Evolutionary conservation across 257 asterid species (phyloP).

Genomic region (Solanum clarkiae): DNA sequence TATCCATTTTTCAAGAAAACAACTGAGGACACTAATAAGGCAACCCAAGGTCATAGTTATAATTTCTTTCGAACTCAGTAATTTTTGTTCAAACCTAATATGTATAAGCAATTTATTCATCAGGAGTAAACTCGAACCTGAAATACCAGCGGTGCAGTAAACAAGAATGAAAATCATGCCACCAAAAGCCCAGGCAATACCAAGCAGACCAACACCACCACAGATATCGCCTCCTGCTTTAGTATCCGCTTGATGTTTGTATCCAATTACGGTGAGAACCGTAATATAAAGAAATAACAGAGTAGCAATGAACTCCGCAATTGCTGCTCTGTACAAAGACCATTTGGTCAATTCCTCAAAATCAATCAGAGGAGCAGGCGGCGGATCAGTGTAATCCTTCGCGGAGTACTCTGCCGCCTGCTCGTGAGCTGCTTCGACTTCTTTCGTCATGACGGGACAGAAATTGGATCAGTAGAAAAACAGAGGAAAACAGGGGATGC

Average conservation of each 20-base stretch:
- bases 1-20: not conserved
- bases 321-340: constrained; percentile 64
- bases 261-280: constrained; percentile 57
- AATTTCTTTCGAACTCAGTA: not conserved
- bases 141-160: constrained; percentile 85
- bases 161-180: constrained; percentile 71
- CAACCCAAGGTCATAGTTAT: not conserved
- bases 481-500: not conserved
- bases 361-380: constrained; percentile 53
- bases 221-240: constrained; percentile 29
- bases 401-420: constrained; percentile 32
- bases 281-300: constrained; percentile 58
- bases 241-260: constrained; percentile 33
- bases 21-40: not conserved
- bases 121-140: constrained; percentile 13
- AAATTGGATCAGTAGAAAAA: not conserved
- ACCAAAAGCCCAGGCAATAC: constrained; percentile 83
- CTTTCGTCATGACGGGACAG: constrained; percentile 29
- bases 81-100: not conserved
- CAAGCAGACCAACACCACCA: constrained; percentile 59
- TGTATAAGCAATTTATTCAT: not conserved
- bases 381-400: constrained; percentile 78
- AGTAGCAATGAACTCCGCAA: constrained; percentile 76
- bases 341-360: constrained; percentile 47
- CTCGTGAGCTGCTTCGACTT: constrained; percentile 32